Percentiles rank a stretch among this genome's conserved stretches.
phyloP scores from a whole-genome alignment of 176 grass and related monocot species.

The Avena atlantica region DNA sequence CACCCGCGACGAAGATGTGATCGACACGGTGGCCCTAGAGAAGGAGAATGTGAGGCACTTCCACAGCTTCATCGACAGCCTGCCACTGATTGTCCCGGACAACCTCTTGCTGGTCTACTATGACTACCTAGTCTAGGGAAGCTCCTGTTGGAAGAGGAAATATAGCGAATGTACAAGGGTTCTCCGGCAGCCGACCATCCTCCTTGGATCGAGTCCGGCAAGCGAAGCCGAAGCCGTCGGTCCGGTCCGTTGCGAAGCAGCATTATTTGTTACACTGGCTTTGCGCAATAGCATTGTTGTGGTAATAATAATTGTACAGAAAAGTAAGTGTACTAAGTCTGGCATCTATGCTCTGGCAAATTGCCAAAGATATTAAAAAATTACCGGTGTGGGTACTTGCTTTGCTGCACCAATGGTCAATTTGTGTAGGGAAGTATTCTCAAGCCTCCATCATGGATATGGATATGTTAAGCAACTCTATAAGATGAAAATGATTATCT shows the following conservation, averaged over 20 bases:
- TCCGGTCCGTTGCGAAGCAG: constrained; percentile 14
- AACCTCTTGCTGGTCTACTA: constrained; percentile 76
- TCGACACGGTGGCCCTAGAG: constrained; percentile 69
- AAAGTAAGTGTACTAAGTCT: constrained; percentile 26
- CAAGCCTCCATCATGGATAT: not conserved
- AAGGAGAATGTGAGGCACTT: constrained; percentile 80
- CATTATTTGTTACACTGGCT: constrained; percentile 43
- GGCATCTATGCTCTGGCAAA: constrained; percentile 40
- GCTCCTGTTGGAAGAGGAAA: not conserved
- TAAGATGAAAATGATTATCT: not conserved
- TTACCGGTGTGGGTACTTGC: not conserved
- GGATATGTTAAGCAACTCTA: not conserved
- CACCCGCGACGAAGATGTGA: constrained; percentile 68
- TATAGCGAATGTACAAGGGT: constrained; percentile 38
- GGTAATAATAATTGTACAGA: constrained; percentile 75
- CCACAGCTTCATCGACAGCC: constrained; percentile 73
- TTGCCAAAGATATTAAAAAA: constrained; percentile 39
- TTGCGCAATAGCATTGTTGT: constrained; percentile 35
- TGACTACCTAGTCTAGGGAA: constrained; percentile 69
- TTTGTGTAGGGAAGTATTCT: not conserved
- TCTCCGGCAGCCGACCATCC: constrained; percentile 66
- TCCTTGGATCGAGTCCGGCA: constrained; percentile 63
- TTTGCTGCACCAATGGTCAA: constrained; percentile 17
- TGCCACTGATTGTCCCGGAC: constrained; percentile 75
- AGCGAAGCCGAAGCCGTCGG: constrained; percentile 46